phyloP scores from a whole-genome alignment of 2,329 filamentous ascomycete species.

The Aspergillus versicolor region DNA sequence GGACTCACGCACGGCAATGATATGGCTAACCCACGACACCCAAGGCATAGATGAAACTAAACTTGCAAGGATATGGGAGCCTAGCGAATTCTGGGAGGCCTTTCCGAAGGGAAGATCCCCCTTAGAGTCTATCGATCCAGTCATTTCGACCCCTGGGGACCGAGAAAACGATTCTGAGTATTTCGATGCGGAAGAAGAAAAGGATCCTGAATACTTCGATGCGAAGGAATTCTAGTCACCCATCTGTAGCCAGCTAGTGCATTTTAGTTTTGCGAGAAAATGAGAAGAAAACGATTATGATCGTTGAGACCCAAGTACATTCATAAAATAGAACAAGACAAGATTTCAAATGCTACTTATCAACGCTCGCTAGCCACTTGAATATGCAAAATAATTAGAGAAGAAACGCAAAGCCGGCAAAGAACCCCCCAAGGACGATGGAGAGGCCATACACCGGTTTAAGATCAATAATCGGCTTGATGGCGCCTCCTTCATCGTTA shows the following conservation, averaged over 20 bases:
- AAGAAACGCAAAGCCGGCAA: slow-evolving; percentile 58
- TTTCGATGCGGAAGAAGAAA: too few relatives aligned
- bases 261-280: neutral
- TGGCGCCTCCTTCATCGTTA: slow-evolving; percentile 30
- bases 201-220: neutral
- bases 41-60: neutral
- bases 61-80: neutral
- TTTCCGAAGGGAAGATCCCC: neutral
- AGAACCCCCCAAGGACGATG: slow-evolving; percentile 54
- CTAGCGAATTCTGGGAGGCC: neutral
- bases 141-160: neutral
- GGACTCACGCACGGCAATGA: neutral
- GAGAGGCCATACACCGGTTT: slow-evolving; percentile 58
- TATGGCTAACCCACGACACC: neutral
- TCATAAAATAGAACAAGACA: neutral
- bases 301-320: neutral
- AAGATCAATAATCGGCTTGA: slow-evolving; percentile 46
- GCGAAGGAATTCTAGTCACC: neutral
- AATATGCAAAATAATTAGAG: slow-evolving; percentile 37
- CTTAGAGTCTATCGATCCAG: neutral
- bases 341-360: neutral
- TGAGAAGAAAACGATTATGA: slow-evolving; percentile 4
- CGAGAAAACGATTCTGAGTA: neutral
- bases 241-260: too few relatives aligned
- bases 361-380: neutral